These are phyloP conservation scores for Tothia fuscella DNA, from an alignment of 2,329 filamentous ascomycete species.

Conservation along the genomic window DNA sequence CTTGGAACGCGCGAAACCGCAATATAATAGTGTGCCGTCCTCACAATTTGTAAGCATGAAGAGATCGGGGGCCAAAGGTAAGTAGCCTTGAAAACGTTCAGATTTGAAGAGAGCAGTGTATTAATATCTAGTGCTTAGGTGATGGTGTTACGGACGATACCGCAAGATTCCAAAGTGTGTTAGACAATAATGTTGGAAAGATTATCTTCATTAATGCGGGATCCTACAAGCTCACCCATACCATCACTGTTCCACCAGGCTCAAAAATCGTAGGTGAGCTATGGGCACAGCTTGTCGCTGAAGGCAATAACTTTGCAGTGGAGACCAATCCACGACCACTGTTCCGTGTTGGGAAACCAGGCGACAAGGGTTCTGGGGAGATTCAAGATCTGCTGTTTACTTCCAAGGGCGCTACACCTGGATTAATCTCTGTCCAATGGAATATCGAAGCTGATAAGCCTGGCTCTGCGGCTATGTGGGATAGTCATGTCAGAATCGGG, in stretches of 20 bases:
- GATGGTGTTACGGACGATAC: conserved; percentile 83
- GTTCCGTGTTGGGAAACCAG: conserved; percentile 51
- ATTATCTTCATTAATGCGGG: conserved; percentile 48
- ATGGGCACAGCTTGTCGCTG: conserved; percentile 69
- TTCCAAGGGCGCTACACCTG: conserved; percentile 46
- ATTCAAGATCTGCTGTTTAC: conserved; percentile 61
- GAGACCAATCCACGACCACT: conserved; percentile 50
- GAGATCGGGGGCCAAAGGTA: conserved; percentile 46
- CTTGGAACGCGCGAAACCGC: conserved; percentile 20
- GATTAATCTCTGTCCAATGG: conserved; percentile 61
- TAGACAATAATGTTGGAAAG: conserved; percentile 39
- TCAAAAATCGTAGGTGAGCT: conserved; percentile 76
- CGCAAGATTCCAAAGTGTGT: conserved; percentile 58
- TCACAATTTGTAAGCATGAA: conserved; percentile 53
- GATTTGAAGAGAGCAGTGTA: too few species aligned
- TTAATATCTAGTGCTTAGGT: too few species aligned
- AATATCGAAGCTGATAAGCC: conserved; percentile 55
- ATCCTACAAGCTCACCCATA: conserved; percentile 42
- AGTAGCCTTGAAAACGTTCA: too few species aligned
- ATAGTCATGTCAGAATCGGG: conserved; percentile 75
- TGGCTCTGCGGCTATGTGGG: conserved; percentile 55
- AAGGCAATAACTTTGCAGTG: conserved; percentile 39
- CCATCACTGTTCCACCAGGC: conserved; percentile 49
- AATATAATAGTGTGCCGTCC: conserved; percentile 36
- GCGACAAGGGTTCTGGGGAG: conserved; percentile 54